phyloP scores from a whole-genome alignment of 768 basidiomycete genomes.

The Tulasnella sp. region DNA sequence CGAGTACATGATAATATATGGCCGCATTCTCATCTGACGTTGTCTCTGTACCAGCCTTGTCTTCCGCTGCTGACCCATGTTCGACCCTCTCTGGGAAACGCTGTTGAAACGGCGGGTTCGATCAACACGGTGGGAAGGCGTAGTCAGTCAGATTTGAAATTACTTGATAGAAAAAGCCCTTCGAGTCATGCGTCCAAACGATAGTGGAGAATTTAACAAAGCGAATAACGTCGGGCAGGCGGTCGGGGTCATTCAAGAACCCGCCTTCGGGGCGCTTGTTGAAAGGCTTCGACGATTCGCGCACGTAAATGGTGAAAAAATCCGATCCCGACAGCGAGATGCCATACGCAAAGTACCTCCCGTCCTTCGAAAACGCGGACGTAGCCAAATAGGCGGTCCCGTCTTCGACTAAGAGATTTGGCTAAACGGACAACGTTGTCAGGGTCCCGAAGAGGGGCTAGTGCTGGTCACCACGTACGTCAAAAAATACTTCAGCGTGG shows the following conservation, averaged over 20 bases:
- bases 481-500: constrained; percentile 74
- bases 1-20: constrained; percentile 75
- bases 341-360: constrained; percentile 75
- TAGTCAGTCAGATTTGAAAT: constrained; percentile 29
- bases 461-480: constrained; percentile 50
- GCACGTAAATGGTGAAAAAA: constrained; percentile 68
- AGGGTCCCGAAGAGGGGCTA: background rate
- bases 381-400: constrained; percentile 69
- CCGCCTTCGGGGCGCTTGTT: constrained; percentile 48
- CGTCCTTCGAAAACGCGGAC: constrained; percentile 65
- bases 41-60: constrained; percentile 61
- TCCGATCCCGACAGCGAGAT: constrained; percentile 75
- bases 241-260: constrained; percentile 44
- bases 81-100: constrained; percentile 61
- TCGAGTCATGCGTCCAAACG: constrained; percentile 75
- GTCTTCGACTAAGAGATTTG: constrained; percentile 71
- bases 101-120: constrained; percentile 40
- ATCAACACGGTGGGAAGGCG: background rate
- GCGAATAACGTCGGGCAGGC: constrained; percentile 67
- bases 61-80: constrained; percentile 48
- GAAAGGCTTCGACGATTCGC: constrained; percentile 64
- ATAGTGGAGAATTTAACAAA: constrained; percentile 77
- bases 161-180: constrained; percentile 84
- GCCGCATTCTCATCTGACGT: constrained; percentile 66
- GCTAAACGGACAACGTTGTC: constrained; percentile 46